Conservation (phyloP, 495 filamentous ascomycete species). For the Lophiotrema nucula region DNA sequence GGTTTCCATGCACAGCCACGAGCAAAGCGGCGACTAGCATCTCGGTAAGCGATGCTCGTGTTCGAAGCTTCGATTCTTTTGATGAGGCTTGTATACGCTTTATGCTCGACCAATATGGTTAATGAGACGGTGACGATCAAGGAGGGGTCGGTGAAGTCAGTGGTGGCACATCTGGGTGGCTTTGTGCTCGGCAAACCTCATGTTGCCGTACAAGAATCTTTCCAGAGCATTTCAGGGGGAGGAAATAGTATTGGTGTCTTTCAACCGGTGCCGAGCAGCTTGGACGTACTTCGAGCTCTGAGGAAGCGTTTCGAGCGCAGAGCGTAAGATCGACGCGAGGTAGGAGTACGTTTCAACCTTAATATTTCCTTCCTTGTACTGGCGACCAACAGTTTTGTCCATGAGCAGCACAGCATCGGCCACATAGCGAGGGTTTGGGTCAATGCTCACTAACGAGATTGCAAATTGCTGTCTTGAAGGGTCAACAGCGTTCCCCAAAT, state of each 20-base stretch:
- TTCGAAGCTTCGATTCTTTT: not conserved
- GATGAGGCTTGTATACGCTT: too few species aligned
- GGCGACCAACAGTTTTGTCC: not conserved
- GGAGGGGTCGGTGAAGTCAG: too few species aligned
- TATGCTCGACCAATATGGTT: too few species aligned
- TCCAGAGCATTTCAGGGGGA: too few species aligned
- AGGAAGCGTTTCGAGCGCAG: not conserved
- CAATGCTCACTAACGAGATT: not conserved
- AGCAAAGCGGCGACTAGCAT: not conserved
- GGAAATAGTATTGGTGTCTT: too few species aligned
- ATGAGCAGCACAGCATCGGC: slow-evolving; percentile 1
- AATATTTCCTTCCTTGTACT: not conserved
- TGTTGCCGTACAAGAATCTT: too few species aligned
- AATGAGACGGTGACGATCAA: too few species aligned
- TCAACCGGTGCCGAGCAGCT: not conserved
- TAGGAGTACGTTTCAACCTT: not conserved
- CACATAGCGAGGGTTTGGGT: not conserved
- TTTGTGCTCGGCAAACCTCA: too few species aligned
- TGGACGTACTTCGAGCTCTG: not conserved
- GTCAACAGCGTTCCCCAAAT: not conserved
- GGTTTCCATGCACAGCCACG: slow-evolving; percentile 25
- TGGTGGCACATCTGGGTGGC: too few species aligned
- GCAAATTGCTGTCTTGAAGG: not conserved
- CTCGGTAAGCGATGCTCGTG: not conserved
- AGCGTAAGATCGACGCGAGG: not conserved